These are phyloP conservation scores for Fusarium sp. DNA, from an alignment of 2,329 filamentous ascomycete genomes.

Conservation along the genomic window DNA sequence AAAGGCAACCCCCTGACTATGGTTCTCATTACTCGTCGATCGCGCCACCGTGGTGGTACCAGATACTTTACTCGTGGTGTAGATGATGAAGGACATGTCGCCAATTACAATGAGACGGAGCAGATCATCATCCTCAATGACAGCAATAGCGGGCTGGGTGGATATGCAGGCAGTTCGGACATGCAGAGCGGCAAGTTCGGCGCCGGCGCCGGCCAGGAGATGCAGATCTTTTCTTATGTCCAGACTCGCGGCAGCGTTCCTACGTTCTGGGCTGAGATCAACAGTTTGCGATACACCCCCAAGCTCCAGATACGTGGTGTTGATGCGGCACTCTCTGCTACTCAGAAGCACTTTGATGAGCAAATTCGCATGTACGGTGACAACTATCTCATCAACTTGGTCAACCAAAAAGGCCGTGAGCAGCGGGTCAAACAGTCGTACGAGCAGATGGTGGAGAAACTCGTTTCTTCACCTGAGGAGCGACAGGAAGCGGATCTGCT, in stretches of 20 bases:
- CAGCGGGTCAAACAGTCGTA: constrained; percentile 91
- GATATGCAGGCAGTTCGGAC: constrained; percentile 81
- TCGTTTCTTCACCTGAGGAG: constrained; percentile 78
- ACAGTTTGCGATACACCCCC: constrained; percentile 90
- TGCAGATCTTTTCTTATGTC: constrained; percentile 92
- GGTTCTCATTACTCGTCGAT: constrained; percentile 88
- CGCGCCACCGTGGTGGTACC: constrained; percentile 88
- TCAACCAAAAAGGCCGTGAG: constrained; percentile 96
- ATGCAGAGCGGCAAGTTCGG: constrained; percentile 80
- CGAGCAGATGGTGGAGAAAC: constrained; percentile 85
- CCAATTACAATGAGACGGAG: constrained; percentile 99
- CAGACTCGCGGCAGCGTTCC: constrained; percentile 97
- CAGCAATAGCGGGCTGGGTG: constrained; percentile 77
- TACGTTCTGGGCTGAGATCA: constrained; percentile 96
- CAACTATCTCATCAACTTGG: constrained; percentile 96
- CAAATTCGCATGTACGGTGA: constrained; percentile 95
- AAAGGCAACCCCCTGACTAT: constrained; percentile 88
- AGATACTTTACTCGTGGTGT: constrained; percentile 95
- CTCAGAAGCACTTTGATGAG: constrained; percentile 89
- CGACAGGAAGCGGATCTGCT: constrained; percentile 72
- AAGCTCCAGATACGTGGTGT: constrained; percentile 89
- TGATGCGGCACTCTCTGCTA: constrained; percentile 82
- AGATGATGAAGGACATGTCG: constrained; percentile 93
- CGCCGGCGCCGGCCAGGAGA: constrained; percentile 74
- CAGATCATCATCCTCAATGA: constrained; percentile 94